These are phyloP conservation scores for Lachancea lanzarotensis DNA, from an alignment of 805 yeast species.

Conservation along the genomic window DNA sequence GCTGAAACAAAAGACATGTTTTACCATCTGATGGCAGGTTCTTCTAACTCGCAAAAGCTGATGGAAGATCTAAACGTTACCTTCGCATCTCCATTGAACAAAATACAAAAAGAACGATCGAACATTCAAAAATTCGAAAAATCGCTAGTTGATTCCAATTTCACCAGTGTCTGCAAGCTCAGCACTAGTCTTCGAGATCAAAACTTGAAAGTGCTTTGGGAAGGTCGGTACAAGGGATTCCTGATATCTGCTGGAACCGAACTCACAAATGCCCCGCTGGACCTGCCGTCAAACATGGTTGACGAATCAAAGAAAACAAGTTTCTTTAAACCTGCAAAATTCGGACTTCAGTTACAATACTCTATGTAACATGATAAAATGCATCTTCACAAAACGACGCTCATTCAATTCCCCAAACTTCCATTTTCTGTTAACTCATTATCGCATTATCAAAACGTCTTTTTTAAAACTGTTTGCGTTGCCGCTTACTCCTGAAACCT, in stretches of 20 bases:
- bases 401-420: neutral
- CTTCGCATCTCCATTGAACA: constrained; percentile 29
- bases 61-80: constrained; percentile 26
- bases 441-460: too few relatives aligned
- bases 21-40: constrained; percentile 14
- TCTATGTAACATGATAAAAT: constrained; percentile 14
- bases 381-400: neutral
- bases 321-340: constrained; percentile 16
- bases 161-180: constrained; percentile 65
- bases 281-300: constrained; percentile 3
- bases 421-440: neutral
- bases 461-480: constrained; percentile 18
- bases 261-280: constrained; percentile 23
- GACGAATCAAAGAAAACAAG: constrained; percentile 1
- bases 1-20: constrained; percentile 12
- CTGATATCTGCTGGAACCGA: constrained; percentile 68
- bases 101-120: constrained; percentile 32
- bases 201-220: constrained; percentile 70
- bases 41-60: constrained; percentile 18
- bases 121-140: constrained; percentile 47
- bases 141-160: constrained; percentile 46
- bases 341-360: constrained; percentile 30
- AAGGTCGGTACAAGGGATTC: constrained; percentile 77
- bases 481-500: constrained; percentile 34
- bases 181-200: constrained; percentile 63